Evolutionary conservation across 768 basidiomycete genomes (phyloP), one percentile per base, ranked within the genome.

Genomic region (Trametes meyenii): DNA sequence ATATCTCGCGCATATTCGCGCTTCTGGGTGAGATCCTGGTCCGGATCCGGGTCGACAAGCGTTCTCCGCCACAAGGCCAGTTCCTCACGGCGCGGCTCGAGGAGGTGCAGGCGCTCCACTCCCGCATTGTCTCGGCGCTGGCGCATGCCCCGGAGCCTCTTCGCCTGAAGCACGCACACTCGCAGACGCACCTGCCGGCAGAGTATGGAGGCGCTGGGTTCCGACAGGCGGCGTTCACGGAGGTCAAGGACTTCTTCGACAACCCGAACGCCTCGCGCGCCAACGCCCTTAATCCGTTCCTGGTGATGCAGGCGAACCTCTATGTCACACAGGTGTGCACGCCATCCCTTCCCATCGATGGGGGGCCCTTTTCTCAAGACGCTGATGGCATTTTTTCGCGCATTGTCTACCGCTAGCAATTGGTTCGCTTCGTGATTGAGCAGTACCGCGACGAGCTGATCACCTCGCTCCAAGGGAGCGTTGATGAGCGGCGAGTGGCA

Each of bases 221-320:
- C 78, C 79, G 87, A 35, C 88, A 92, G 73, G 87, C 87, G 10
- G 93, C 94, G 2, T 92, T 93, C 64, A 88, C 87, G 2, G 91
- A 94, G 74, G 88, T 96, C 64, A 90, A 90, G 70, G 89, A 93
- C 72, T 92, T 94, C 71, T 96, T 96, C 71, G 88, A 94, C 65
- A 92, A 96, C 68, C 94, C 94, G 13, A 90, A 93, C 63, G 92
- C 92, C 8, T 90, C 86, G 10, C 83, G 90, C 21, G 91, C 86
- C 58, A 90, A 91, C 69, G 93, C 94, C 0, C 81, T 92, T 55
- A 94, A 96, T 71, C 89, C 91, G 19, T 96, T 89, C 80, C 79
- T 95, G 35, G 93, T 96, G 35, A 90, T 94, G 84, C 94, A 95
- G 74, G 90, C 90, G 38, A 96, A 96, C 70, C 78, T 96, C 43